Percentiles rank a stretch among this genome's conserved stretches.
These are phyloP conservation scores for Dipteronia dyeriana DNA, from an alignment of 345 rosid genomes.

Conservation along the genomic window DNA sequence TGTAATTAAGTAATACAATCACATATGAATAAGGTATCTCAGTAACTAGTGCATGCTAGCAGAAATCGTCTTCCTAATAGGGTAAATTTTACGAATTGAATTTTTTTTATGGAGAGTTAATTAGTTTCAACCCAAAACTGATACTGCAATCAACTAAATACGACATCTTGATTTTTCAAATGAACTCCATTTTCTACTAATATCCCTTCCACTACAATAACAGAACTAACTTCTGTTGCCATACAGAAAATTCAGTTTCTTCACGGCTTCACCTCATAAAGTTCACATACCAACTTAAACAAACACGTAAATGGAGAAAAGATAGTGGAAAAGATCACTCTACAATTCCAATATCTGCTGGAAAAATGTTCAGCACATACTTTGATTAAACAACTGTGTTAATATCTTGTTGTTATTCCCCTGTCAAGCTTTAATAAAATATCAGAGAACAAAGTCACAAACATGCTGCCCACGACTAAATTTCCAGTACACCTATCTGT, in stretches of 20 bases:
- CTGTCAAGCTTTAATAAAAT: too few relatives aligned
- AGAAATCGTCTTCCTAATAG: not conserved
- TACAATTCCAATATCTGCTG: not conserved
- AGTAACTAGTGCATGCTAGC: not conserved
- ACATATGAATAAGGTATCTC: not conserved
- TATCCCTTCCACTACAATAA: not conserved
- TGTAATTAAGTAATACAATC: constrained; percentile 26
- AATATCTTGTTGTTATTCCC: too few relatives aligned
- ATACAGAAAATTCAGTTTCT: not conserved
- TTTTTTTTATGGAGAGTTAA: not conserved
- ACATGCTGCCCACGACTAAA: not conserved
- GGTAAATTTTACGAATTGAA: not conserved
- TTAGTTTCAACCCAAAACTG: not conserved
- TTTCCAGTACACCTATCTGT: not conserved
- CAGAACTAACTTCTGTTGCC: not conserved
- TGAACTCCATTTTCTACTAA: not conserved
- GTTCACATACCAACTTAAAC: not conserved
- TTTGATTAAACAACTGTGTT: too few relatives aligned
- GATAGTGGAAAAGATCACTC: not conserved
- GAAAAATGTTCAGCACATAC: not conserved
- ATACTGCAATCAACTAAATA: not conserved
- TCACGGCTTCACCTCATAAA: not conserved
- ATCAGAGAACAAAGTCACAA: not conserved
- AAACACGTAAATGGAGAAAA: not conserved
- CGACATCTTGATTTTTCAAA: not conserved